Base-by-base conservation (phyloP, 805 yeast species). In the Yarrowia yakushimensis region DNA sequence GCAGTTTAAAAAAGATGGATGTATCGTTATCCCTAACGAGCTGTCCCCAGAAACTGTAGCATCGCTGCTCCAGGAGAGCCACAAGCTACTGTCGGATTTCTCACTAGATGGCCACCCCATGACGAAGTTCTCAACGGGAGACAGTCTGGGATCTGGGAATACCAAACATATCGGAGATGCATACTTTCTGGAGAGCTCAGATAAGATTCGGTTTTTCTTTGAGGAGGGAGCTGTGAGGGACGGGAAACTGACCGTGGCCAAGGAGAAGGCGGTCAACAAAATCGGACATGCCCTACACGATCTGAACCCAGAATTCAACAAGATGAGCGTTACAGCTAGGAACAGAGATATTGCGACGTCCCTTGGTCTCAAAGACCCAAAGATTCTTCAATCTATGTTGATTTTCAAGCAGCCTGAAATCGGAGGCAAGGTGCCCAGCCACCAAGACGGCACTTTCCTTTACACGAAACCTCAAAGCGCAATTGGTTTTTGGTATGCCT, bases 401-500 rank as follows among this genome's bases (percentile, higher is more conserved):
- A 86, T 88, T 37, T 85, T 88, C 73, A 88, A 88, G 69, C 93
- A 88, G 69, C 90, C 93, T 0, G 82, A 81, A 60, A 83, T 83
- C 42, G 87, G 87, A 4, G 86, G 85, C 3, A 85, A 83, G 37
- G 96, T 88, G 1, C 93, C 93, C 3, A 76, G 87, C 1, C 96
- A 88, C 68, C 87, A 85, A 61, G 96, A 88, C 70, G 90, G 84
- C 2, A 83, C 84, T 2, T 88, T 88, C 67, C 76, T 88, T 25
- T 88, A 78, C 72, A 88, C 94, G 0, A 76, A 82, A 17, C 96
- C 96, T 3, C 85, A 81, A 59, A 75, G 83, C 2, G 90, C 91
- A 0, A 71, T 87, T 39, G 96, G 96, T 2, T 88, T 86, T 70
- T 88, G 96, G 96, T 82, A 84, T 69, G 92, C 94, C 0, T 73